Percentiles rank a stretch among this genome's conserved stretches.
These are phyloP conservation scores for Wallacemonas rigidus DNA, from an alignment of 208 protist genomes.

Conservation along the genomic window DNA sequence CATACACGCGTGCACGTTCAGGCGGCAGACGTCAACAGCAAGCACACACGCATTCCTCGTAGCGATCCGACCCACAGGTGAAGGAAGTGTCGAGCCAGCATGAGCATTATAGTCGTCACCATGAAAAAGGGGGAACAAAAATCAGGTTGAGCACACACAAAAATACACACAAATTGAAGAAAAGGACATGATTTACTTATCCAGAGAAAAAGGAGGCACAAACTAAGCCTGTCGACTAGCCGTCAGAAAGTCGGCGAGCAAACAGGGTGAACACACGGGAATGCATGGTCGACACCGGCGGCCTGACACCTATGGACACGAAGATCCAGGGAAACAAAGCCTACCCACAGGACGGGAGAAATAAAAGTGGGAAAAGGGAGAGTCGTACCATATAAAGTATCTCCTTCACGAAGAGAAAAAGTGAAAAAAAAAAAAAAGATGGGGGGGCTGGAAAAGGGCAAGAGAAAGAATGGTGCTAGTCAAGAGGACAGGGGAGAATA, in stretches of 20 bases:
- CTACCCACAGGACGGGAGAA: neutral
- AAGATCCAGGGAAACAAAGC: neutral
- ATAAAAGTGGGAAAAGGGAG: neutral
- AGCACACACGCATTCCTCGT: no score
- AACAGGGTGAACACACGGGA: neutral
- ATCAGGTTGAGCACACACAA: neutral
- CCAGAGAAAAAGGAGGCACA: constrained; percentile 19
- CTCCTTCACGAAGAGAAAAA: neutral
- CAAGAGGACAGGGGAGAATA: no score
- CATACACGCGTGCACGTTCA: no score
- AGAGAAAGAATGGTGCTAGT: neutral
- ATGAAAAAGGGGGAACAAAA: neutral
- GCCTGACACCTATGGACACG: neutral
- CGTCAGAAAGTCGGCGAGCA: neutral
- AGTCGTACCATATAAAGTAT: neutral
- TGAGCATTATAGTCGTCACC: no score
- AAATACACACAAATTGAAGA: neutral
- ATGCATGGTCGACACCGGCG: no score
- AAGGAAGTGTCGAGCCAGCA: no score
- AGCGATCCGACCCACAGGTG: no score
- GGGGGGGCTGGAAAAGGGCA: neutral
- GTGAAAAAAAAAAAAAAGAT: neutral
- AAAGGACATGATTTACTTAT: neutral
- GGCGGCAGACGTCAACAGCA: no score
- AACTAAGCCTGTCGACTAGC: neutral